Evolutionary conservation across 768 basidiomycete genomes (phyloP).

Genomic region (Phylloporus sp.): DNA sequence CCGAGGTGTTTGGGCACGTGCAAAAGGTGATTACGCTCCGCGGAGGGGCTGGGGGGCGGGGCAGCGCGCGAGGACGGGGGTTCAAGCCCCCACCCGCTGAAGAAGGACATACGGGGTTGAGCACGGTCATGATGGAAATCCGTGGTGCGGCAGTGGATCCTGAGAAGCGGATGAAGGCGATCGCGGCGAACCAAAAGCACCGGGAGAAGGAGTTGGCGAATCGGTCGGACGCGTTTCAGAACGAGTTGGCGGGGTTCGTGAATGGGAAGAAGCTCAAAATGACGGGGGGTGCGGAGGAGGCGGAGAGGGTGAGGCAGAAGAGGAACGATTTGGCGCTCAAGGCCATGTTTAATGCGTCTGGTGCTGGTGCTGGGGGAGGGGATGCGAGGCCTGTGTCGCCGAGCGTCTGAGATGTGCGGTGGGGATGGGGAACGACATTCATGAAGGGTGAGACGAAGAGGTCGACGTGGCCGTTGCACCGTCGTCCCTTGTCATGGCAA

Average conservation of each 20-base stretch:
- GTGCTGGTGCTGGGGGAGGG: neutral
- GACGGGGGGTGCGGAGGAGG: constrained; percentile 93
- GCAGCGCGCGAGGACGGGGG: constrained; percentile 36
- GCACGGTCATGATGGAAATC: constrained; percentile 87
- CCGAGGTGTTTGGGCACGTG: constrained; percentile 84
- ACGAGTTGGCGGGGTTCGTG: constrained; percentile 84
- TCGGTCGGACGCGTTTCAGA: constrained; percentile 77
- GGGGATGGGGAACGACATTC: neutral
- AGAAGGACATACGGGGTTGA: constrained; percentile 62
- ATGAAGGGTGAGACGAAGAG: no score
- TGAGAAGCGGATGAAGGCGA: constrained; percentile 82
- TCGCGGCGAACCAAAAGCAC: constrained; percentile 80
- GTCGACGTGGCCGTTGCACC: no score
- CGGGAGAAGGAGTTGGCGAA: constrained; percentile 70
- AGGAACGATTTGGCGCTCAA: constrained; percentile 80
- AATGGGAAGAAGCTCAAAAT: constrained; percentile 82
- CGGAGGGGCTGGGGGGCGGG: constrained; percentile 39
- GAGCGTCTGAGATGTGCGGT: neutral
- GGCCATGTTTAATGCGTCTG: constrained; percentile 66
- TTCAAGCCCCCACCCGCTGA: constrained; percentile 63
- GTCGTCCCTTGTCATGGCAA: no score
- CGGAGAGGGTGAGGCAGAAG: constrained; percentile 80
- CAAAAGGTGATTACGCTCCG: constrained; percentile 80
- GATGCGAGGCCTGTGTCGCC: constrained; percentile 8
- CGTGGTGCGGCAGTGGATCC: constrained; percentile 78